Percentiles rank a stretch among this genome's conserved stretches.
These are phyloP conservation scores for Helenozyma rhizophorensis DNA, from an alignment of 805 yeast genomes.

Conservation along the genomic window DNA sequence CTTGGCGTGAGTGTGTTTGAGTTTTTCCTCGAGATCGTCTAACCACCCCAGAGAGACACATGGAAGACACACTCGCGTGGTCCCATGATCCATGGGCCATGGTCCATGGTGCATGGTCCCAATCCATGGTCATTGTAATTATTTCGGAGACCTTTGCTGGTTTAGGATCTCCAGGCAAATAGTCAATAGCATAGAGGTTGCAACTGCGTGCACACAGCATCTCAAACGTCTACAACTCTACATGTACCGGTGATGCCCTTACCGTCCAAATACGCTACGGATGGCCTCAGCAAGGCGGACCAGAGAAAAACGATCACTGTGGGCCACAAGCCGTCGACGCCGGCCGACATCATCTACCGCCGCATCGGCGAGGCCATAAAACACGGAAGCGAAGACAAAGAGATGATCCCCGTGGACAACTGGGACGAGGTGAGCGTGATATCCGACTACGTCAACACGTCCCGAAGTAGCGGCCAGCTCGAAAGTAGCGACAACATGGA, in stretches of 20 bases:
- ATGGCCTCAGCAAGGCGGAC: slow-evolving; percentile 25
- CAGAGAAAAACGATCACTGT: slow-evolving; percentile 22
- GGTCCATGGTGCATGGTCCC: no score
- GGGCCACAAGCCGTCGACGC: slow-evolving; percentile 15
- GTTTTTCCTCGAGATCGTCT: slow-evolving; percentile 49
- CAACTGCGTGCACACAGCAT: no score
- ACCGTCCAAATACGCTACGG: slow-evolving; percentile 37
- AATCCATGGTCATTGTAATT: no score
- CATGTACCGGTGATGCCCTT: slow-evolving; percentile 12
- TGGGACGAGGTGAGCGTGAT: slow-evolving; percentile 40
- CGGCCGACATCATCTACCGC: no score
- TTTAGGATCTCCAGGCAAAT: no score
- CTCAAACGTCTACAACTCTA: no score
- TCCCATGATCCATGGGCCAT: no score
- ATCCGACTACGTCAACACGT: slow-evolving; percentile 32
- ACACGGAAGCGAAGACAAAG: slow-evolving; percentile 33
- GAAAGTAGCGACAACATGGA: slow-evolving; percentile 12
- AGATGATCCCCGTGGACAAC: slow-evolving; percentile 48
- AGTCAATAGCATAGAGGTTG: no score
- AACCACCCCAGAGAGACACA: no score
- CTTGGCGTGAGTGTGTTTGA: slow-evolving; percentile 74
- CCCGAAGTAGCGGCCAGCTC: slow-evolving; percentile 6
- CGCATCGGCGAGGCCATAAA: no score
- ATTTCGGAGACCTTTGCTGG: no score
- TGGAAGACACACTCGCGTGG: no score